Evolutionary conservation across 345 rosid species (phyloP), one percentile per base, ranked within the genome.

Genomic region (Bruguiera parviflora): DNA sequence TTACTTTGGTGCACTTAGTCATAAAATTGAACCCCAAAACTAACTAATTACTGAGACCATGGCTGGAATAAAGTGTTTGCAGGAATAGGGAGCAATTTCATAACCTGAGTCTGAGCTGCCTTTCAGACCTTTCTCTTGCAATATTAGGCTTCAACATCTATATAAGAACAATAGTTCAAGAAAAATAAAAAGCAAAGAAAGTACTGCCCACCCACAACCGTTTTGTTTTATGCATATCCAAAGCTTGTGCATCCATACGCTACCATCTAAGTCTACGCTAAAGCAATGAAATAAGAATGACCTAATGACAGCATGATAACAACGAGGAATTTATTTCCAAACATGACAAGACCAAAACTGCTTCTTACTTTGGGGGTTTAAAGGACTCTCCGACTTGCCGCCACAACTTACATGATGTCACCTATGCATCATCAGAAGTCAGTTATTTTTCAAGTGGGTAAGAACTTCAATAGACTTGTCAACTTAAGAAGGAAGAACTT

Each of bases 341-440:
- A 13, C 49, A 43, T 0, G 13, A 43, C 18, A 15, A 39, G 47
- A 10, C 47, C 10, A 39, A 39, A 39, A 15, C 18, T 53, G 21
- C 9, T 73, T 61, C 86, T 87, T 81, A 89, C 96, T 87, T 89
- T 76, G 92, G 96, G 33, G 96, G 96, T 71, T 63, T 87, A 71
- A 89, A 89, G 69, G 92, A 87, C 71, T 89, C 96, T 75, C 96
- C 96, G 46, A 89, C 95, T 79, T 84, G 90, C 67, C 90, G 83
- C 95, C 90, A 89, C 79, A 89, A 79, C 70, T 89, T 89, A 74
- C 80, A 79, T 20, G 47, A 31, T 37, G 70, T 65, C 29, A 72
- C 70, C 71, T 73, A 28, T 15, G 22, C 18, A 60, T 35, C 35
- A 52, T 35, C n/a, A 37, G 20, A 52, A 27, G 37, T 25, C 13